Base-by-base conservation (phyloP, 2,329 filamentous ascomycete genomes). In the Colletotrichum lindemuthianum region DNA sequence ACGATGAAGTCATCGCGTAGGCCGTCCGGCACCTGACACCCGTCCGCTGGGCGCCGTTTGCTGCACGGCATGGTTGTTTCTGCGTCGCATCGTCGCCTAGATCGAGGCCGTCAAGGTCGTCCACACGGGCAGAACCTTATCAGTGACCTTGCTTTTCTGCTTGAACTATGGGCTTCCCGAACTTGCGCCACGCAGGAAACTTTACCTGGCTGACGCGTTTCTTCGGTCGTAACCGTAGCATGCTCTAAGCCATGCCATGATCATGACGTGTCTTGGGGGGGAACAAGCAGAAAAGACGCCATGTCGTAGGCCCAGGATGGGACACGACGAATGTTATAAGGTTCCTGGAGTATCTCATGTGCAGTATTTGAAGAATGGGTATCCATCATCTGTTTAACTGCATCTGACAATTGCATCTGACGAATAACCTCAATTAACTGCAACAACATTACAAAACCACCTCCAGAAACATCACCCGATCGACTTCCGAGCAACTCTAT, bases 1-100 rank as follows among this genome's bases (percentile, higher is more conserved):
- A 41, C 16, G 47, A 65, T 63, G 63, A 65, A 63, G 51, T 65
- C 63, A 65, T 48, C 51, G 36, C 52, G 51, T 51, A 24, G 44
- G 51, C 58, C 39, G 59, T 41, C 15, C 32, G 49, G 60, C 60
- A 53, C 55, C 15, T 41, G 4, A 49, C 24, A 24, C 24, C 24
- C 24, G 24, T 24, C 24, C 24, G 24, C 24, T 24, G 24, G 24
- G 24, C 24, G 24, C 60, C 37, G 47, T 41, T 10, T 33, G 52
- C 41, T 37, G 40, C 54, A 43, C 48, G 24, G 50, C 13, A 41
- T n/a, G 7, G 32, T 36, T 39, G n/a, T 39, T 6, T 11, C 32
- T 41, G 33, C 16, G 32, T 59, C 51, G 39, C 4, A 11, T 13
- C 9, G 13, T 15, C 11, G 10, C 11, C 12, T 13, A 24, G 40